phyloP scores from a whole-genome alignment of 2,329 filamentous ascomycete genomes.

The Amauroascus niger region DNA sequence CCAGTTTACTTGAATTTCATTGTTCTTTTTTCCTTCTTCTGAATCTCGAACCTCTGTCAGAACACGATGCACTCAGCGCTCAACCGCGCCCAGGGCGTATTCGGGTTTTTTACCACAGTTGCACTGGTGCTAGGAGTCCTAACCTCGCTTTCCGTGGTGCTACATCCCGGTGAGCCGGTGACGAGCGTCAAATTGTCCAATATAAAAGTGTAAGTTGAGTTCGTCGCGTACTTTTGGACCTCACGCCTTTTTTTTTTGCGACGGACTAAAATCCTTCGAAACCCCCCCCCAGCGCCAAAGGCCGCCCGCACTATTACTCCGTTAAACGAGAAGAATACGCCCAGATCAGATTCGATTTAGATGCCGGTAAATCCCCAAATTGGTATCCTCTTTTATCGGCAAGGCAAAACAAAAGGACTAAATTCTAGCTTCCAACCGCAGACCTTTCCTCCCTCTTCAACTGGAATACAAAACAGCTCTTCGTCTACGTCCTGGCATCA shows the following conservation, averaged over 20 bases:
- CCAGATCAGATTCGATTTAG: constrained; percentile 83
- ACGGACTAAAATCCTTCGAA: too few species aligned
- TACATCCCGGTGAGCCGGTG: constrained; percentile 43
- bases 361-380: constrained; percentile 49
- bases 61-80: constrained; percentile 70
- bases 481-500: constrained; percentile 84
- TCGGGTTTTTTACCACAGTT: constrained; percentile 96
- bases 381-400: not conserved
- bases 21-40: not conserved
- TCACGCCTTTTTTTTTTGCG: too few species aligned
- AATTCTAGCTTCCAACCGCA: constrained; percentile 18
- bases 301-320: constrained; percentile 92
- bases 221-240: not conserved
- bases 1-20: too few species aligned
- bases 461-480: constrained; percentile 99
- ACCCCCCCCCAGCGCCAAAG: constrained; percentile 72
- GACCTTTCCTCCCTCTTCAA: constrained; percentile 89
- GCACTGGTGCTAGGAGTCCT: constrained; percentile 69
- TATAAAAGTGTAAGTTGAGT: constrained; percentile 64
- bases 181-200: constrained; percentile 49
- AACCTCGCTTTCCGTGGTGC: constrained; percentile 69
- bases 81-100: constrained; percentile 80
- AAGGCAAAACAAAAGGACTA: not conserved
- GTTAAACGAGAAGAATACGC: constrained; percentile 91
- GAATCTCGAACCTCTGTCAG: not conserved